Percentiles rank a stretch among this genome's conserved stretches.
Conservation (phyloP, 1,284 basidiomycete species). For the Coriolopsis trogii region DNA sequence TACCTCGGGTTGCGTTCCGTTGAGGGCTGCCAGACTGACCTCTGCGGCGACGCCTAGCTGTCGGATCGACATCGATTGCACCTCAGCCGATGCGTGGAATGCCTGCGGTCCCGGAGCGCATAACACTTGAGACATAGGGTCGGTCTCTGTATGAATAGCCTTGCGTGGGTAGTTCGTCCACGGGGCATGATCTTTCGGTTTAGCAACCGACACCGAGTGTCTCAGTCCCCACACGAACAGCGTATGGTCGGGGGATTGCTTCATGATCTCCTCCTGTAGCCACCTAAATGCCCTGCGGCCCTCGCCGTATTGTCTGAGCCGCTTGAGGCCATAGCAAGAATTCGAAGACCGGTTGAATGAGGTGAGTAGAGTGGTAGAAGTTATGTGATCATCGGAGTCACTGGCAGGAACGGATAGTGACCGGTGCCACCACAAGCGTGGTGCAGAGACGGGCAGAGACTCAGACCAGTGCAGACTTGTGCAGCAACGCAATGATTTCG, state of each 20-base stretch:
- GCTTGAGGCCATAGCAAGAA: constrained; percentile 5
- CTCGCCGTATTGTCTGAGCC: constrained; percentile 4
- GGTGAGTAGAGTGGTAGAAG: constrained; percentile 7
- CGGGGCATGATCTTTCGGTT: neutral
- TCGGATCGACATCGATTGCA: constrained; percentile 1
- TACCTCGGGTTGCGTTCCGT: neutral
- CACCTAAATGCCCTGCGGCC: constrained; percentile 4
- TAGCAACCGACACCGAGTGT: constrained; percentile 2
- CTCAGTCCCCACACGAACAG: constrained; percentile 7
- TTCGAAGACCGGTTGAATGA: constrained; percentile 7
- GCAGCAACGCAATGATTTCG: no score
- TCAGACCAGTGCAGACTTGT: no score
- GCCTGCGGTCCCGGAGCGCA: constrained; percentile 1
- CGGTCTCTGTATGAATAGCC: constrained; percentile 2
- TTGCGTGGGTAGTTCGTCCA: constrained; percentile 10
- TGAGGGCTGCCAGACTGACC: constrained; percentile 5
- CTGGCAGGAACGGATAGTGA: no score
- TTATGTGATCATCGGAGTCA: constrained; percentile 1
- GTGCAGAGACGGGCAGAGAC: no score
- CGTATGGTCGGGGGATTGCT: constrained; percentile 9
- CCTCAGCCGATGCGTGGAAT: neutral
- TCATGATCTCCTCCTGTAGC: constrained; percentile 11
- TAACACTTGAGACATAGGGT: constrained; percentile 1
- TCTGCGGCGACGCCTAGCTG: constrained; percentile 1
- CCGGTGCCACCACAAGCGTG: no score